These are phyloP conservation scores for Pleurotus cornucopiae DNA, from an alignment of 768 basidiomycete genomes.

Conservation along the genomic window DNA sequence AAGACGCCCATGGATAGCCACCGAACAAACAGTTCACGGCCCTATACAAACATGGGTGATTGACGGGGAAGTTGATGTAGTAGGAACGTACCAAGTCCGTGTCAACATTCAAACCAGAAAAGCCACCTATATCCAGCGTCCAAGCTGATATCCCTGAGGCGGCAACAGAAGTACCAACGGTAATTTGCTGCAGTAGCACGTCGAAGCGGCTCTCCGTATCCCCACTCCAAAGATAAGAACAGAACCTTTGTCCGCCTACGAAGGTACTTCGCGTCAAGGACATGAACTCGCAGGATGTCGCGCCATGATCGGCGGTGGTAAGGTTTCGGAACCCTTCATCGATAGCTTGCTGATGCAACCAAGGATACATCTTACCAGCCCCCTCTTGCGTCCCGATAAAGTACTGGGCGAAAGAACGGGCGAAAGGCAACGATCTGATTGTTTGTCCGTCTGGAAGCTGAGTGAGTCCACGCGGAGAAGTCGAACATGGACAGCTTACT, in stretches of 20 bases:
- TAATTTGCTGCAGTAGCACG: slow-evolving; percentile 30
- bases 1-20: slow-evolving; percentile 33
- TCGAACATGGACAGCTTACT: slow-evolving; percentile 14
- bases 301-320: slow-evolving; percentile 15
- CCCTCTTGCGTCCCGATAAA: slow-evolving; percentile 32
- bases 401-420: slow-evolving; percentile 30
- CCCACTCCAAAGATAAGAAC: slow-evolving; percentile 33
- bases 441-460: slow-evolving; percentile 22
- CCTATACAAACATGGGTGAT: slow-evolving; percentile 15
- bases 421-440: slow-evolving; percentile 26
- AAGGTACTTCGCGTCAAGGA: slow-evolving; percentile 32
- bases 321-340: slow-evolving; percentile 31
- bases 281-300: slow-evolving; percentile 27
- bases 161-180: slow-evolving; percentile 27
- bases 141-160: slow-evolving; percentile 32
- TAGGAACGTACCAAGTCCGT: slow-evolving; percentile 18
- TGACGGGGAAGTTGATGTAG: background rate
- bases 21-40: slow-evolving; percentile 28
- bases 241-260: slow-evolving; percentile 30
- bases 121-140: slow-evolving; percentile 34
- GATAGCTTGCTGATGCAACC: slow-evolving; percentile 34
- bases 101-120: slow-evolving; percentile 26
- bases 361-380: slow-evolving; percentile 32
- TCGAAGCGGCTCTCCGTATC: slow-evolving; percentile 30
- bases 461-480: background rate